A percentile compares a stretch with the other conserved stretches of the same genome.
These are phyloP conservation scores for Aspergillus intermedius DNA, from an alignment of 2,329 filamentous ascomycete species.

Conservation along the genomic window DNA sequence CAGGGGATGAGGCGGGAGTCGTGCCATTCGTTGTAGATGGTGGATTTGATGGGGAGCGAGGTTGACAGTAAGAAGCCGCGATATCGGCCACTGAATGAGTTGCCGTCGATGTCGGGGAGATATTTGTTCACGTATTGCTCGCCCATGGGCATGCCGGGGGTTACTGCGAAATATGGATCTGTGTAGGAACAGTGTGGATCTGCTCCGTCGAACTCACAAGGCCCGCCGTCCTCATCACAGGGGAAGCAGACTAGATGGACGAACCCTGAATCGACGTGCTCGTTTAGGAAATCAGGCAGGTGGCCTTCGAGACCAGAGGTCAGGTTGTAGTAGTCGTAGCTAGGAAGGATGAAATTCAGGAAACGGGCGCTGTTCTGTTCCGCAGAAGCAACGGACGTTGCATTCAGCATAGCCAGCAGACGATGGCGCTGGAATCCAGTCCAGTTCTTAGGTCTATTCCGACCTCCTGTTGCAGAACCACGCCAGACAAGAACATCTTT, in stretches of 20 bases:
- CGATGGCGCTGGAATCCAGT: constrained; percentile 67
- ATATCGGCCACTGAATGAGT: constrained; percentile 91
- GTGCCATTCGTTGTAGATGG: constrained; percentile 95
- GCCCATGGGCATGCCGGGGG: constrained; percentile 12
- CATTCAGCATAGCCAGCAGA: constrained; percentile 66
- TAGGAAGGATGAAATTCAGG: constrained; percentile 21
- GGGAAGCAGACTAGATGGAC: constrained; percentile 42
- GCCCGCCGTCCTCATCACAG: background rate
- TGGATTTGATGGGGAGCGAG: constrained; percentile 82
- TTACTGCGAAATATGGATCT: constrained; percentile 32
- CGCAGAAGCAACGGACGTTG: background rate
- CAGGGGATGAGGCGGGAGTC: constrained; percentile 85
- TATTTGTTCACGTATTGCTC: constrained; percentile 59
- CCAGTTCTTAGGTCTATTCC: constrained; percentile 54
- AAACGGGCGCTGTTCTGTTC: constrained; percentile 18
- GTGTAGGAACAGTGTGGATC: constrained; percentile 43
- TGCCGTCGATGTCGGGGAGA: constrained; percentile 89
- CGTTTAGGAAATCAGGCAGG: constrained; percentile 35
- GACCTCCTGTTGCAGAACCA: constrained; percentile 43
- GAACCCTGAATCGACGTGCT: constrained; percentile 38
- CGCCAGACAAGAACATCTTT: constrained; percentile 40
- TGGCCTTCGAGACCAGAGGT: constrained; percentile 13
- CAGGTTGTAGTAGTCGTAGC: constrained; percentile 38
- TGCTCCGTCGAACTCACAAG: constrained; percentile 4
- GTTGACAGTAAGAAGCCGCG: constrained; percentile 79